A percentile compares a stretch with the other conserved stretches of the same genome.
phyloP scores from a whole-genome alignment of 169 alveolate species.

The Babesia bovis region DNA sequence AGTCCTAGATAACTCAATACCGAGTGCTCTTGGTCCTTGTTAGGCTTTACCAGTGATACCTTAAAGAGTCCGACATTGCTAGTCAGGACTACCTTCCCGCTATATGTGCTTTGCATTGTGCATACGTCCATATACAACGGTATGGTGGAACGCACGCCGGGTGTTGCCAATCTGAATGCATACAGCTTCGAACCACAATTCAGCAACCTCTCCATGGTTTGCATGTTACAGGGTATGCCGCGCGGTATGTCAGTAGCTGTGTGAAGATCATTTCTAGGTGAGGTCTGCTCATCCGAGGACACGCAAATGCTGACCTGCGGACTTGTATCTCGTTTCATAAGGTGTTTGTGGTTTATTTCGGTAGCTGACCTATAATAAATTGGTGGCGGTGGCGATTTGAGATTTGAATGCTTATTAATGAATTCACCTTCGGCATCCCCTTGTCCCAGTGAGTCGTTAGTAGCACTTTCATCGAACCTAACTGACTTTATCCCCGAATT shows the following conservation, averaged over 20 bases:
- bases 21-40: background rate
- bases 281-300: background rate
- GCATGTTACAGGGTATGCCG: conserved; percentile 12
- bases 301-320: background rate
- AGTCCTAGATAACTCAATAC: background rate
- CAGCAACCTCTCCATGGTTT: conserved; percentile 10
- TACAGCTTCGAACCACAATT: conserved; percentile 34
- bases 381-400: background rate
- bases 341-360: background rate
- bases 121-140: conserved; percentile 46
- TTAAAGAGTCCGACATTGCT: conserved; percentile 48
- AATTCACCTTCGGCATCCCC: background rate
- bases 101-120: conserved; percentile 7
- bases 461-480: background rate
- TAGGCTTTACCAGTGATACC: conserved; percentile 32
- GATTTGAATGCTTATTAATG: background rate
- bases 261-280: background rate
- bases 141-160: conserved; percentile 12
- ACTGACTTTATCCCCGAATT: conserved; percentile 7
- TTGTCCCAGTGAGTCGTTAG: background rate
- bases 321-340: background rate
- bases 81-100: conserved; percentile 33
- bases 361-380: background rate
- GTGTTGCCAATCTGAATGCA: conserved; percentile 32
- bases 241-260: background rate